These are phyloP conservation scores for Heliosperma pusillum DNA, from an alignment of 148 eudicot genomes.

Conservation along the genomic window DNA sequence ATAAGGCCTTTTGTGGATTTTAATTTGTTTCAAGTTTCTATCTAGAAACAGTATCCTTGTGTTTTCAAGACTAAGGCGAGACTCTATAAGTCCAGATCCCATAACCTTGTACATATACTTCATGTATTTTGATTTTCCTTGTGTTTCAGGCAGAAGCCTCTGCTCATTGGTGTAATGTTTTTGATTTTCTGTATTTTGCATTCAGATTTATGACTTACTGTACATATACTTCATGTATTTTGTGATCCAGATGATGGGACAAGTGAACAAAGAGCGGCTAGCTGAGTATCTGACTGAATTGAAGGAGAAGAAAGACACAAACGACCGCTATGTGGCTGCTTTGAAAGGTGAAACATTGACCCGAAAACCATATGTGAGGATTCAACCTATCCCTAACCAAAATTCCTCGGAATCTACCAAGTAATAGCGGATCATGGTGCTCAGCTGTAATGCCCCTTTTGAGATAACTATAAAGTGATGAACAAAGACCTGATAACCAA, in stretches of 20 bases:
- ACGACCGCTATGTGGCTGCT: conserved; percentile 91
- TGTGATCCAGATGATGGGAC: conserved; percentile 83
- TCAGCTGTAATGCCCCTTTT: background rate
- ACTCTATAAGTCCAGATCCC: no score
- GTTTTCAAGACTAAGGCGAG: no score
- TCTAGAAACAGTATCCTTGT: no score
- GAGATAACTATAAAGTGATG: background rate
- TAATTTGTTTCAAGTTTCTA: no score
- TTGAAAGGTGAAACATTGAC: conserved; percentile 88
- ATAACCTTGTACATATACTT: no score
- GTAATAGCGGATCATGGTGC: conserved; percentile 21
- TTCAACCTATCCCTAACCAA: conserved; percentile 53
- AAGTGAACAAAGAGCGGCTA: conserved; percentile 71
- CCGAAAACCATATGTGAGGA: conserved; percentile 69
- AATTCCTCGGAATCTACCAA: conserved; percentile 31
- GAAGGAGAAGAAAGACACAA: conserved; percentile 87
- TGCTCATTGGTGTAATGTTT: no score
- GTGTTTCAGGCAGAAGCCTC: no score
- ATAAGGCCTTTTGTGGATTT: no score
- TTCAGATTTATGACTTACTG: no score
- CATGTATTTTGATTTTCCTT: no score
- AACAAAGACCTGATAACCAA: background rate
- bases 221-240: conserved; percentile 5
- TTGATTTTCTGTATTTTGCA: no score
- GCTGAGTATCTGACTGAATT: conserved; percentile 87